These are phyloP conservation scores for Teunomyces aglyptinius DNA, from an alignment of 805 yeast genomes.

Conservation along the genomic window DNA sequence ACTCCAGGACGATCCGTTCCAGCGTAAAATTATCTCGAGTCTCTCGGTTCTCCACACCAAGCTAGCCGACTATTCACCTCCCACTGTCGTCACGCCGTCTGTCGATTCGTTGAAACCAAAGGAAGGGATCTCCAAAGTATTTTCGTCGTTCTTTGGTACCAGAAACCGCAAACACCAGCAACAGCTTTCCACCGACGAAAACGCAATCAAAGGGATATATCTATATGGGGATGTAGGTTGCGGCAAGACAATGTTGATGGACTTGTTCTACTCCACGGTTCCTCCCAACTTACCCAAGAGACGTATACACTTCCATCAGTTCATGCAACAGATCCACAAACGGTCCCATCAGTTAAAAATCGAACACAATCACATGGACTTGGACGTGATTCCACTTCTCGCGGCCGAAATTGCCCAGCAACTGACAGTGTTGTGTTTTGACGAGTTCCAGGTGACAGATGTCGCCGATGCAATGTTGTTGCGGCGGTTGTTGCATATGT, in stretches of 20 bases:
- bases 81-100: conserved; percentile 53
- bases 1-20: conserved; percentile 74
- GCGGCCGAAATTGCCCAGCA: conserved; percentile 80
- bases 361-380: conserved; percentile 53
- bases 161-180: neutral
- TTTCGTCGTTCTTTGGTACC: conserved; percentile 18
- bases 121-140: conserved; percentile 40
- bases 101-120: conserved; percentile 51
- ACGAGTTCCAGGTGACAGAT: conserved; percentile 97
- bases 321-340: conserved; percentile 92
- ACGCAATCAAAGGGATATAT: conserved; percentile 74
- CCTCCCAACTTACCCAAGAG: conserved; percentile 75
- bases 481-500: conserved; percentile 64
- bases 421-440: conserved; percentile 84
- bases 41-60: conserved; percentile 59
- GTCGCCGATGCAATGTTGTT: conserved; percentile 98
- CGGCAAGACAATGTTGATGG: conserved; percentile 98
- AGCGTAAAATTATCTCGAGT: conserved; percentile 65
- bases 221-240: conserved; percentile 98
- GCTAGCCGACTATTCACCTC: conserved; percentile 59
- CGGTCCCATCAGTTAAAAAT: conserved; percentile 72
- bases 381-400: conserved; percentile 79
- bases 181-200: conserved; percentile 18
- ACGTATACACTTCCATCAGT: conserved; percentile 92
- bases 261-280: conserved; percentile 80